Evolutionary conservation across 2,329 filamentous ascomycete species (phyloP).

Genomic region (Capronia americana): DNA sequence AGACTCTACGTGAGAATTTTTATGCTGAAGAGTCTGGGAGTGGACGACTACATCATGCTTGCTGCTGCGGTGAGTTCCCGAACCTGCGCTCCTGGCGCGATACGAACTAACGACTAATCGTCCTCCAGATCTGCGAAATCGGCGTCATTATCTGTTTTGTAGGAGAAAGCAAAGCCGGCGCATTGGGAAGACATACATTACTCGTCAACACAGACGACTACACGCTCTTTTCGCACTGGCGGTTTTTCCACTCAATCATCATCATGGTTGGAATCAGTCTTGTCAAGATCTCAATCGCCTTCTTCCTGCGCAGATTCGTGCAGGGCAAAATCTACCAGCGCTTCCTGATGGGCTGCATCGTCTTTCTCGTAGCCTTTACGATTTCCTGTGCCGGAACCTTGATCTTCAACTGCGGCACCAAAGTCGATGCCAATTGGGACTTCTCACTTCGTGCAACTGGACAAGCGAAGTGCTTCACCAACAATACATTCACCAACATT

Average conservation of each 20-base stretch:
- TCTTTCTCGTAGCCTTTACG: conserved; percentile 52
- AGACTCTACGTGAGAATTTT: conserved; percentile 55
- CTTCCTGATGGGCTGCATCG: conserved; percentile 53
- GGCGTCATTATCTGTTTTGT: conserved; percentile 51
- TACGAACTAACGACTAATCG: background rate
- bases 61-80: conserved; percentile 48
- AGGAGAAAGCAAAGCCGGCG: conserved; percentile 40
- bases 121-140: conserved; percentile 39
- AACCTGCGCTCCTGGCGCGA: background rate
- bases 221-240: conserved; percentile 49
- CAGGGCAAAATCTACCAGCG: conserved; percentile 48
- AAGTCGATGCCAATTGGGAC: conserved; percentile 56
- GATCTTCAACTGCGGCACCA: conserved; percentile 55
- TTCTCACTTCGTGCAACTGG: conserved; percentile 41
- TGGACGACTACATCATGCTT: conserved; percentile 58
- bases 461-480: conserved; percentile 53
- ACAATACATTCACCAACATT: conserved; percentile 50
- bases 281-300: conserved; percentile 57
- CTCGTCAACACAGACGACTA: conserved; percentile 47
- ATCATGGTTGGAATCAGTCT: conserved; percentile 53
- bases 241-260: conserved; percentile 56
- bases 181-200: conserved; percentile 55
- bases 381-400: conserved; percentile 54
- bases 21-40: conserved; percentile 57
- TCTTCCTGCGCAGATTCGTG: conserved; percentile 55